phyloP scores from a whole-genome alignment of 805 yeast genomes.

The Spathaspora hagerdaliae region DNA sequence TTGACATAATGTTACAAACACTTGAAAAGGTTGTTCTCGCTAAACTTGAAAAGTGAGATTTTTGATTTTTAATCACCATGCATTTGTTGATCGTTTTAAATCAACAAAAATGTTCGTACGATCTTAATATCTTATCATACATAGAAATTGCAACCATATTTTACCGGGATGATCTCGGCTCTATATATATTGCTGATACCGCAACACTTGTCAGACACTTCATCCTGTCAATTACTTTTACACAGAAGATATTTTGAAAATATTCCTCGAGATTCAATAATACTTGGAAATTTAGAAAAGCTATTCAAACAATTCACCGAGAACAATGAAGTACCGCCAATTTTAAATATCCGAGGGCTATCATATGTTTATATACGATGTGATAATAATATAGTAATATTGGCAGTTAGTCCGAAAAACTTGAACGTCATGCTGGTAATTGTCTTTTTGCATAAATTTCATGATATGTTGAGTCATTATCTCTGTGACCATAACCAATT shows the following conservation, averaged over 20 bases:
- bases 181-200: slow-evolving; percentile 33
- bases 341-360: slow-evolving; percentile 45
- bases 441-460: slow-evolving; percentile 47
- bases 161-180: slow-evolving; percentile 30
- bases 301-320: slow-evolving; percentile 16
- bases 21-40: no score
- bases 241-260: slow-evolving; percentile 31
- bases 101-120: no score
- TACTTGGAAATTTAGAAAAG: slow-evolving; percentile 23
- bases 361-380: slow-evolving; percentile 50
- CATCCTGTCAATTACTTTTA: slow-evolving; percentile 27
- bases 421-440: slow-evolving; percentile 56
- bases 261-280: slow-evolving; percentile 18
- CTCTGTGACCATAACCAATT: slow-evolving; percentile 24
- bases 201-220: slow-evolving; percentile 12
- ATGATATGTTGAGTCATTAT: slow-evolving; percentile 25
- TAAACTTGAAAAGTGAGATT: no score
- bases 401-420: slow-evolving; percentile 43
- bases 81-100: no score
- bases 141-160: not conserved
- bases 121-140: no score
- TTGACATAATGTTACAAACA: not conserved
- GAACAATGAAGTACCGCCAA: slow-evolving; percentile 32
- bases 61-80: no score
- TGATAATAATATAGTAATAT: slow-evolving; percentile 40